Conservation (phyloP, 148 eudicot genomes). For the Arbutus unedo region DNA sequence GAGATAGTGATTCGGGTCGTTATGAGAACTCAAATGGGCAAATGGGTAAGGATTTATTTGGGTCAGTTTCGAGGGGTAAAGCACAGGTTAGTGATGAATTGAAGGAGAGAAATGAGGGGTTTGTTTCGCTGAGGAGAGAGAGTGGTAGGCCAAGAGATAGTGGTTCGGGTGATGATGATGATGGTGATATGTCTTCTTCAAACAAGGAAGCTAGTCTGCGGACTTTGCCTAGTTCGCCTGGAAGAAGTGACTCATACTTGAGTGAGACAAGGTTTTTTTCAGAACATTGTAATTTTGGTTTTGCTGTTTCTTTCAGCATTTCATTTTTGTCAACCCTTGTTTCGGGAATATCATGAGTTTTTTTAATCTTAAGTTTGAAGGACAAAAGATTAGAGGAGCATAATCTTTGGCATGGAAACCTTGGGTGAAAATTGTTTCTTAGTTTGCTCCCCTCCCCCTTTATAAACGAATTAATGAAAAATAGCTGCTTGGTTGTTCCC, state of each 20-base stretch:
- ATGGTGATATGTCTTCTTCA: slow-evolving; percentile 29
- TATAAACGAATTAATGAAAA: neutral
- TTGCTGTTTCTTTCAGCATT: neutral
- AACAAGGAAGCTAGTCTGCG: slow-evolving; percentile 19
- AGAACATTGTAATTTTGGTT: neutral
- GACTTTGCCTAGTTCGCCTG: slow-evolving; percentile 31
- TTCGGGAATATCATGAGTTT: neutral
- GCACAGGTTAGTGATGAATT: slow-evolving; percentile 16
- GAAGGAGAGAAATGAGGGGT: slow-evolving; percentile 5
- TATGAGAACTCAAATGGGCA: slow-evolving; percentile 6
- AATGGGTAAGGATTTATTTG: slow-evolving; percentile 10
- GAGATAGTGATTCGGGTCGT: slow-evolving; percentile 31
- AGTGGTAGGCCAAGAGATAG: neutral
- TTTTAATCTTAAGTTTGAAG: neutral
- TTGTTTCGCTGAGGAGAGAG: slow-evolving; percentile 8
- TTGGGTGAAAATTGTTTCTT: neutral
- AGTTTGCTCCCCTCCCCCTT: neutral
- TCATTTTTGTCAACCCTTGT: neutral
- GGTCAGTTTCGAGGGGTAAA: slow-evolving; percentile 14
- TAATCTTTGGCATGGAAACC: neutral
- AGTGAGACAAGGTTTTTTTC: slow-evolving; percentile 68
- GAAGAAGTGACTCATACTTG: slow-evolving; percentile 53
- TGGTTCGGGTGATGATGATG: slow-evolving; percentile 17
- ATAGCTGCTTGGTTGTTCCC: neutral
- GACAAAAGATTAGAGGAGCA: neutral